These are phyloP conservation scores for Claviceps maximensis DNA, from an alignment of 2,329 filamentous ascomycete genomes.

Conservation along the genomic window DNA sequence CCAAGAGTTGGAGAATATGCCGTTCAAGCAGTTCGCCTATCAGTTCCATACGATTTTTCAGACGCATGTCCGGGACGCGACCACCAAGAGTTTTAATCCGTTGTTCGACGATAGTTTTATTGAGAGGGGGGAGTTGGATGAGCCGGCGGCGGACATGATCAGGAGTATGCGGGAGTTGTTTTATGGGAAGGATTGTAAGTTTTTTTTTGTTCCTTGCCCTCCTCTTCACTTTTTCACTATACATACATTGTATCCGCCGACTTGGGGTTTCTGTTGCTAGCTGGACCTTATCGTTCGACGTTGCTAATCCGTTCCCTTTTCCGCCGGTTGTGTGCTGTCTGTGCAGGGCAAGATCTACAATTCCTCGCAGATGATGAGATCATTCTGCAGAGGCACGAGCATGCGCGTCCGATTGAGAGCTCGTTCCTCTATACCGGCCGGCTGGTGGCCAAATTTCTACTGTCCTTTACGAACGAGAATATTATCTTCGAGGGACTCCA, in stretches of 20 bases:
- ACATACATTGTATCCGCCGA: not conserved
- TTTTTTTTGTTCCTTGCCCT: not conserved
- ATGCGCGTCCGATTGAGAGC: constrained; percentile 34
- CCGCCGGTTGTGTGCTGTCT: not conserved
- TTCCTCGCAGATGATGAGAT: constrained; percentile 34
- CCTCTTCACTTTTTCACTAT: not conserved
- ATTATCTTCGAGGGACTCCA: constrained; percentile 29
- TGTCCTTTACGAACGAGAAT: constrained; percentile 39
- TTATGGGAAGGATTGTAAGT: constrained; percentile 32
- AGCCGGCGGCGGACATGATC: constrained; percentile 32
- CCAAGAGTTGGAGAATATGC: constrained; percentile 42
- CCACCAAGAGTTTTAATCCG: constrained; percentile 40
- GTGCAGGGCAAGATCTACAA: constrained; percentile 22
- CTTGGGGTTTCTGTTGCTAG: not conserved
- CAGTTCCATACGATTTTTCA: constrained; percentile 48
- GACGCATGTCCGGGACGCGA: constrained; percentile 37
- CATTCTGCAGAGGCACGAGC: constrained; percentile 29
- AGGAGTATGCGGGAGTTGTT: constrained; percentile 30
- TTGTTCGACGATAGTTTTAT: constrained; percentile 31
- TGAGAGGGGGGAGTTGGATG: constrained; percentile 32
- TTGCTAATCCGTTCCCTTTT: not conserved
- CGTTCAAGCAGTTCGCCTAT: constrained; percentile 46
- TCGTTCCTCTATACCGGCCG: constrained; percentile 39
- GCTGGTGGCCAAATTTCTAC: constrained; percentile 38
- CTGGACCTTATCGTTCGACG: not conserved